Evolutionary conservation across 306 rosid species (phyloP).

Genomic region (Fragaria vesca): DNA sequence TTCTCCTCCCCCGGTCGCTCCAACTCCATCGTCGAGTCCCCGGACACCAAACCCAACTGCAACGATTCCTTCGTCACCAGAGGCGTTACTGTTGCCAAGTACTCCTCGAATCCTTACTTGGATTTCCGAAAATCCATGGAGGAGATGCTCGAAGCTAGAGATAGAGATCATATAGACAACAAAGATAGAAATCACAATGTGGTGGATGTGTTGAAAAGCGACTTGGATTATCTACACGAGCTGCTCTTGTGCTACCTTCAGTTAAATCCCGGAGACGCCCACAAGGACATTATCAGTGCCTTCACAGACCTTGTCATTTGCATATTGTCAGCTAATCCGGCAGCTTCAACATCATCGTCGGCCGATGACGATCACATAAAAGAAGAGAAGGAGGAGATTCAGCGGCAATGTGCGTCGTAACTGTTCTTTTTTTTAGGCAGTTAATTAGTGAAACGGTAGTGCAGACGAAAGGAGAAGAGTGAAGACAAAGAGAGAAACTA

Average conservation of each 20-base stretch:
- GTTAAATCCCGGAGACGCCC: constrained; percentile 66
- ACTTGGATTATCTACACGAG: constrained; percentile 69
- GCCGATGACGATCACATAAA: not conserved
- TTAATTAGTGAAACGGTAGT: constrained; percentile 10
- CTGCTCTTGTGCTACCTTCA: constrained; percentile 82
- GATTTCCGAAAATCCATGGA: constrained; percentile 85
- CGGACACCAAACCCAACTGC: constrained; percentile 30
- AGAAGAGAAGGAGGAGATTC: not conserved
- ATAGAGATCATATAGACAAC: not conserved
- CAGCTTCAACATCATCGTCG: constrained; percentile 20
- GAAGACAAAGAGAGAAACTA: not conserved
- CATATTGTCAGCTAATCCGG: constrained; percentile 36
- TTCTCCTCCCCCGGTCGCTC: constrained; percentile 89
- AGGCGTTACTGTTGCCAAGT: constrained; percentile 57
- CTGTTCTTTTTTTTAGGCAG: not conserved
- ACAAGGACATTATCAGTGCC: constrained; percentile 72
- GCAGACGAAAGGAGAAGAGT: not conserved
- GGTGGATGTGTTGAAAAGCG: constrained; percentile 33
- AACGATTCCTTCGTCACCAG: constrained; percentile 18
- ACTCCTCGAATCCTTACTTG: constrained; percentile 60
- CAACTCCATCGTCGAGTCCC: constrained; percentile 73
- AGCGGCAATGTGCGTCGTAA: not conserved
- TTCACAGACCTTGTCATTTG: constrained; percentile 66
- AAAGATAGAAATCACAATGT: constrained; percentile 10
- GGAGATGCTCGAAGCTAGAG: constrained; percentile 71